Percentiles rank a stretch among this genome's conserved stretches.
Evolutionary conservation across 1,284 basidiomycete species (phyloP).

Genomic region (Austropuccinia psidii): DNA sequence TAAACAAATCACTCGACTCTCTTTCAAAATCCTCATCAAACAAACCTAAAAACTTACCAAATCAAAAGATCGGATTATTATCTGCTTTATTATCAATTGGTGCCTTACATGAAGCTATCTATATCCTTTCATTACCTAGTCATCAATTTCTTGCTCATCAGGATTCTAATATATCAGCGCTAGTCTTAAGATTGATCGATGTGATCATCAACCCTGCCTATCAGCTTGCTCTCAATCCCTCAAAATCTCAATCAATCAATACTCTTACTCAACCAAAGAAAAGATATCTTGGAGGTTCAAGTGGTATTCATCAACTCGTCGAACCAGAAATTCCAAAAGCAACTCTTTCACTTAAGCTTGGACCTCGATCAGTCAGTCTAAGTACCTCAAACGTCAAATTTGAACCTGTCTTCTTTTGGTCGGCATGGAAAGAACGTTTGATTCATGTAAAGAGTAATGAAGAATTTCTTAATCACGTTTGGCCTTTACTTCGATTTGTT

Average conservation of each 20-base stretch:
- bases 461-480: constrained; percentile 53
- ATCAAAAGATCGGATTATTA: constrained; percentile 75
- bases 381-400: constrained; percentile 62
- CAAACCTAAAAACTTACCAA: constrained; percentile 54
- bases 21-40: not conserved
- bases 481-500: constrained; percentile 54
- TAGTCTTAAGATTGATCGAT: constrained; percentile 66
- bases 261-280: constrained; percentile 16
- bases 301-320: constrained; percentile 43
- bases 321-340: constrained; percentile 56
- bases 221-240: not conserved
- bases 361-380: constrained; percentile 56
- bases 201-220: constrained; percentile 50
- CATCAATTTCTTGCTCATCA: constrained; percentile 55
- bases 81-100: constrained; percentile 78
- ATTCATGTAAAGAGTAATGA: constrained; percentile 60
- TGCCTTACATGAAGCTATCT: constrained; percentile 65
- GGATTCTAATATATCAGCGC: constrained; percentile 67
- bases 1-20: not conserved
- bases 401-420: constrained; percentile 81
- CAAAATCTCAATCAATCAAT: too few species aligned
- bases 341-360: constrained; percentile 52
- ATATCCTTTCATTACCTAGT: constrained; percentile 77
- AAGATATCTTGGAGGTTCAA: constrained; percentile 13
- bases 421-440: constrained; percentile 65